A percentile compares a stretch with the other conserved stretches of the same genome.
Evolutionary conservation across 345 rosid genomes (phyloP).

Genomic region (Hibiscus syriacus): DNA sequence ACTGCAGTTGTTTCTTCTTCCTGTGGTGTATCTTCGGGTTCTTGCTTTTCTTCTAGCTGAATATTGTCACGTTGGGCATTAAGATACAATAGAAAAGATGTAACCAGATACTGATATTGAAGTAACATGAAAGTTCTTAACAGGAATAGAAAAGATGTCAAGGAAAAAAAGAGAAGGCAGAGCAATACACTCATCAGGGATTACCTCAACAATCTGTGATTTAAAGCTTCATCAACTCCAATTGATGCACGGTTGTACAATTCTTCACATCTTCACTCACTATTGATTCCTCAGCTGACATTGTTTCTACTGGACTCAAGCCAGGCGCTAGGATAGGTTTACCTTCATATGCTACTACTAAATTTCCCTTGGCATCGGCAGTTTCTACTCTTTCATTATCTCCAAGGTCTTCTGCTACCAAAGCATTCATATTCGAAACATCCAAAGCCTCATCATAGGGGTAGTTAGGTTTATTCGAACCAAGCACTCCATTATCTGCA

Average conservation of each 20-base stretch:
- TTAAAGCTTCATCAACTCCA: too few species aligned
- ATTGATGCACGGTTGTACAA: conserved; percentile 14
- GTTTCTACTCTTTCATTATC: conserved; percentile 10
- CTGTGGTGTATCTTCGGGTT: conserved; percentile 16
- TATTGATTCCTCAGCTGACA: too few species aligned
- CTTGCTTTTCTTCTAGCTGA: too few species aligned
- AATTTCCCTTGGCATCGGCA: conserved; percentile 21
- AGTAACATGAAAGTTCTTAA: too few species aligned
- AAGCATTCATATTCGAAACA: conserved; percentile 2
- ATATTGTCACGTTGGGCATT: too few species aligned
- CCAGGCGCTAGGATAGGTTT: conserved; percentile 62
- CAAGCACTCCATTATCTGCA: conserved; percentile 13
- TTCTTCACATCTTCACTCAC: conserved; percentile 18
- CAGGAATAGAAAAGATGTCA: too few species aligned
- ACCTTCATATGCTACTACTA: conserved; percentile 28
- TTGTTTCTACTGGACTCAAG: too few species aligned
- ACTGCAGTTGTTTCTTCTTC: conserved; percentile 6
- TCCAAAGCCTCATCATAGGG: conserved; percentile 14
- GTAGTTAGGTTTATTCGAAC: conserved; percentile 11
- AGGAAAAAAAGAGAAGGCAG: too few species aligned
- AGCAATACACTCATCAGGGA: too few species aligned
- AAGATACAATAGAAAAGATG: too few species aligned
- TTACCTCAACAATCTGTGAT: too few species aligned
- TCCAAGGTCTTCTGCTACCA: conserved; percentile 2
- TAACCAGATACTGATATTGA: too few species aligned